phyloP scores from a whole-genome alignment of 768 basidiomycete genomes.

The Russula brevipes region DNA sequence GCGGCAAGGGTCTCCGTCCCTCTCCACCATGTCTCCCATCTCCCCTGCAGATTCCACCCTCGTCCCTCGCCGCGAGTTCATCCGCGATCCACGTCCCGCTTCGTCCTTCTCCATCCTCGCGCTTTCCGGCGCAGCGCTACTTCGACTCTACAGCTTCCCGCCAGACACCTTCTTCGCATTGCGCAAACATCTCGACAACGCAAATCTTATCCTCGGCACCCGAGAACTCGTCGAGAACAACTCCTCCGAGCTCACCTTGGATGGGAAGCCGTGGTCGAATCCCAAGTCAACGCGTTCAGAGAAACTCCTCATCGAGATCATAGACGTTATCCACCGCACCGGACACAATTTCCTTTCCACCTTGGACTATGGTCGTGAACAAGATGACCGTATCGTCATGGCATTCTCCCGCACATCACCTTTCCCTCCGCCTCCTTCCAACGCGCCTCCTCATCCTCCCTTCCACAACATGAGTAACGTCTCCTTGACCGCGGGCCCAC shows the following conservation, averaged over 20 bases:
- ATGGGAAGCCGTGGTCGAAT: conserved; percentile 68
- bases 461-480: conserved; percentile 26
- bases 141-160: conserved; percentile 69
- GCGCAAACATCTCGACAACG: conserved; percentile 50
- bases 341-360: conserved; percentile 62
- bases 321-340: conserved; percentile 55
- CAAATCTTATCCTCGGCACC: conserved; percentile 39
- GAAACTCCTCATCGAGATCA: conserved; percentile 62
- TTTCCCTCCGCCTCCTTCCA: conserved; percentile 28
- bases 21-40: conserved; percentile 19
- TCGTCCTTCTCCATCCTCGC: conserved; percentile 67
- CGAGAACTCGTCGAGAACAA: conserved; percentile 54
- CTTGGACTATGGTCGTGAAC: conserved; percentile 73
- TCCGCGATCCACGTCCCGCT: conserved; percentile 49
- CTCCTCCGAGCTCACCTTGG: conserved; percentile 60
- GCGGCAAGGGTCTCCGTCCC: conserved; percentile 23
- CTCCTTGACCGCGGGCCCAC: conserved; percentile 2
- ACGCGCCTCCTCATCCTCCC: conserved; percentile 36
- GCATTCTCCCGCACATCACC: conserved; percentile 55
- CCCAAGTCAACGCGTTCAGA: conserved; percentile 63
- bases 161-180: conserved; percentile 47
- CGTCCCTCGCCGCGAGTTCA: conserved; percentile 67
- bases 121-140: conserved; percentile 55
- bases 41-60: conserved; percentile 47
- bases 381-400: conserved; percentile 65